Evolutionary conservation across 768 basidiomycete species (phyloP).

Genomic region (Hysterangium stoloniferum): DNA sequence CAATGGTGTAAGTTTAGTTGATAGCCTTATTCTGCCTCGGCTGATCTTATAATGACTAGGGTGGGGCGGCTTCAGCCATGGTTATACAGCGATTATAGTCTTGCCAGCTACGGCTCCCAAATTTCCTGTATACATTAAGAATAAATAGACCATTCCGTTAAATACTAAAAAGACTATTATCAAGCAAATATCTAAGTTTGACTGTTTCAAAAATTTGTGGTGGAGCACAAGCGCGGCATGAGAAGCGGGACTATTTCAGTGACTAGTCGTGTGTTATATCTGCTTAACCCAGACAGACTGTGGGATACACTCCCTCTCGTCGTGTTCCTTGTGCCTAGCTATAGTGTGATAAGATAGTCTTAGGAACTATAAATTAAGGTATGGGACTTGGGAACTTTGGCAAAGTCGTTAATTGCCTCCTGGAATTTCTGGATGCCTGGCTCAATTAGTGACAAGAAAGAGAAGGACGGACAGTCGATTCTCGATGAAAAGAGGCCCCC

Average conservation of each 20-base stretch:
- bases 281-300: too few relatives aligned
- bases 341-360: too few relatives aligned
- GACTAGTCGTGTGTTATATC: neutral
- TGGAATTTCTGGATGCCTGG: too few relatives aligned
- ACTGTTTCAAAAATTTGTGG: neutral
- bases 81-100: conserved; percentile 78
- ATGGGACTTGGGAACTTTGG: too few relatives aligned
- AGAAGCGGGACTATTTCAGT: too few relatives aligned
- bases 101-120: neutral
- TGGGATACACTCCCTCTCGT: too few relatives aligned
- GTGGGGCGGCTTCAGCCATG: conserved; percentile 88
- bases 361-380: too few relatives aligned
- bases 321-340: too few relatives aligned
- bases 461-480: too few relatives aligned
- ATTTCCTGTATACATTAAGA: neutral
- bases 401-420: too few relatives aligned
- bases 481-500: conserved; percentile 7
- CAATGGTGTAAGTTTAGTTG: conserved; percentile 69
- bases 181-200: conserved; percentile 59
- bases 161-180: conserved; percentile 45
- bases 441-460: too few relatives aligned
- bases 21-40: neutral
- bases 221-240: too few relatives aligned
- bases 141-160: neutral
- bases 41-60: conserved; percentile 36